Conservation (phyloP, 2,329 filamentous ascomycete species). For the Fusarium palustre region DNA sequence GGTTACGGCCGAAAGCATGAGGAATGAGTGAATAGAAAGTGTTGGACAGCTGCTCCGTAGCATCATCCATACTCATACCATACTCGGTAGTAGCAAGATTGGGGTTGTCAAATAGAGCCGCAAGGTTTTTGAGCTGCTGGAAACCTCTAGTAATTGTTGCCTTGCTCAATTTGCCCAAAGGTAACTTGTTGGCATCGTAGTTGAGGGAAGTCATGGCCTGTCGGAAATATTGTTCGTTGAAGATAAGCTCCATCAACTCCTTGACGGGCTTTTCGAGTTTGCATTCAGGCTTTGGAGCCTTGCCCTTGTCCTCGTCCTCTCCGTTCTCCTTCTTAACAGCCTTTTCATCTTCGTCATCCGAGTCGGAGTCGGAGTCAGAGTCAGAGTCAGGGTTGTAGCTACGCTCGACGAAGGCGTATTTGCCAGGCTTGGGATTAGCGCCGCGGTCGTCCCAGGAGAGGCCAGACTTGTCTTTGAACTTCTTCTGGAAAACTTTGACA, state of each 20-base stretch:
- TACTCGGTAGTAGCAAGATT: constrained; percentile 60
- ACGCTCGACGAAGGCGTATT: constrained; percentile 85
- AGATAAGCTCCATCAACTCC: constrained; percentile 82
- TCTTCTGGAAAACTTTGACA: constrained; percentile 65
- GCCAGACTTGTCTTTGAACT: constrained; percentile 73
- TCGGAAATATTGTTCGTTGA: constrained; percentile 80
- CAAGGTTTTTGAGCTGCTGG: constrained; percentile 79
- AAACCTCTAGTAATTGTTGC: constrained; percentile 80
- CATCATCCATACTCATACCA: constrained; percentile 51
- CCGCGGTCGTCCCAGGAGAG: constrained; percentile 65
- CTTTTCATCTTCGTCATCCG: constrained; percentile 56
- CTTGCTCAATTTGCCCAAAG: constrained; percentile 86
- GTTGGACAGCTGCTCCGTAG: constrained; percentile 76
- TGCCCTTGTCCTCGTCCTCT: constrained; percentile 51
- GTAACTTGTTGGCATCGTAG: constrained; percentile 81
- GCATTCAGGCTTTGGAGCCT: constrained; percentile 60
- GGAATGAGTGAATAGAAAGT: constrained; percentile 85
- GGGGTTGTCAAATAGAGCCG: constrained; percentile 71
- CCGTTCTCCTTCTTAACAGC: constrained; percentile 53
- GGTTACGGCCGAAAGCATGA: constrained; percentile 79
- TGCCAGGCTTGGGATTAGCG: constrained; percentile 69
- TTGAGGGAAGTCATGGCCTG: constrained; percentile 74
- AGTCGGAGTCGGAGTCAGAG: constrained; percentile 67
- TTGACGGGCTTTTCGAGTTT: constrained; percentile 71
- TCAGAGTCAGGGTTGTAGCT: constrained; percentile 78